These are phyloP conservation scores for Leccinum truebloodii DNA, from an alignment of 768 basidiomycete genomes.

Conservation along the genomic window DNA sequence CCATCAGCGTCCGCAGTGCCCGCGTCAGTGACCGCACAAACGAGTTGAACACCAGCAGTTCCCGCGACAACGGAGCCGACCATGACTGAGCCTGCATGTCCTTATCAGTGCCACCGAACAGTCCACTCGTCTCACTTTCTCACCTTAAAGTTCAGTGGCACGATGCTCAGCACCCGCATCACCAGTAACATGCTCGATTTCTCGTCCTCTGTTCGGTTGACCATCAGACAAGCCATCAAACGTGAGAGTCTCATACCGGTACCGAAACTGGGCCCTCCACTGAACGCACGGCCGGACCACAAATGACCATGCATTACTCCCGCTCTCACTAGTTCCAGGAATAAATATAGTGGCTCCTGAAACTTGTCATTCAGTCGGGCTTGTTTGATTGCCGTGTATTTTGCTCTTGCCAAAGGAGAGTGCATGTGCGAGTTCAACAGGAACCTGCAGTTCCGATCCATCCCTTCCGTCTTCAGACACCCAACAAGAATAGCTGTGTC, in stretches of 20 bases:
- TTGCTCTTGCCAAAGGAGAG: conserved; percentile 87
- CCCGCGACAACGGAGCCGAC: conserved; percentile 95
- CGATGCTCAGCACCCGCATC: conserved; percentile 94
- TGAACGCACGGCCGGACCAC: conserved; percentile 86
- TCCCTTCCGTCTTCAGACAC: conserved; percentile 9
- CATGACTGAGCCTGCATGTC: conserved; percentile 75
- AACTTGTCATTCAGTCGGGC: conserved; percentile 95
- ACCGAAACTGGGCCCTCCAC: conserved; percentile 95
- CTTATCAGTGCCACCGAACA: conserved; percentile 11
- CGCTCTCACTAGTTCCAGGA: conserved; percentile 94
- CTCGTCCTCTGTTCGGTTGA: conserved; percentile 70
- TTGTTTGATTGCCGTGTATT: conserved; percentile 76
- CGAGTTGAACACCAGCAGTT: conserved; percentile 97
- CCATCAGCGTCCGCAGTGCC: conserved; percentile 85
- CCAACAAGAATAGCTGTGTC: conserved; percentile 1
- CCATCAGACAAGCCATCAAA: conserved; percentile 24
- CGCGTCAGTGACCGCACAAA: conserved; percentile 92
- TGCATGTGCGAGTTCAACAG: conserved; percentile 86
- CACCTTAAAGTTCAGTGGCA: conserved; percentile 93
- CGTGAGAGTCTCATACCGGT: conserved; percentile 59
- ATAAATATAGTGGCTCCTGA: conserved; percentile 93
- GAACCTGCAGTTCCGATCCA: conserved; percentile 56
- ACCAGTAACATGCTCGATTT: conserved; percentile 93
- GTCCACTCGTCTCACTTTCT: conserved; percentile 17
- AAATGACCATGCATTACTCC: conserved; percentile 94